A percentile compares a stretch with the other conserved stretches of the same genome.
Evolutionary conservation across 2,329 filamentous ascomycete species (phyloP).

Genomic region (Teratosphaeria viscida): DNA sequence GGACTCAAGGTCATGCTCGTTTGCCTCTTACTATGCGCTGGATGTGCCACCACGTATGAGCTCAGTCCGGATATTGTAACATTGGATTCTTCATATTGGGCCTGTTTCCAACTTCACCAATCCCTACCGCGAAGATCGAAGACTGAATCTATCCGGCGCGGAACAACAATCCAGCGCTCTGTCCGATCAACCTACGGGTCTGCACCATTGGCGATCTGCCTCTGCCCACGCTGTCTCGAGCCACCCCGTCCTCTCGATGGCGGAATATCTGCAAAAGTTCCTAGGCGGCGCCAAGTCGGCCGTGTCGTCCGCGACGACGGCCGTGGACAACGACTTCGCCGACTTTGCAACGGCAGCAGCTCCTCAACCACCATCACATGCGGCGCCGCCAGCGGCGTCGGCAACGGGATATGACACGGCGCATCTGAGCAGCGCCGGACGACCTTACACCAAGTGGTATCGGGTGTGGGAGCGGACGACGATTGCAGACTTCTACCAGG

Average conservation of each 20-base stretch:
- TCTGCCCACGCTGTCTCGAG: neutral
- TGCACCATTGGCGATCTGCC: neutral
- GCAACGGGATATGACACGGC: slow-evolving; percentile 18
- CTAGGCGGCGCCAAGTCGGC: slow-evolving; percentile 57
- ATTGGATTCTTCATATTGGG: too few relatives aligned
- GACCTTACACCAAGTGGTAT: slow-evolving; percentile 89
- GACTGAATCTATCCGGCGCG: too few relatives aligned
- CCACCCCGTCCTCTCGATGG: slow-evolving; percentile 27
- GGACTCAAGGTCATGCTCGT: too few relatives aligned
- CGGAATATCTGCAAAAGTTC: slow-evolving; percentile 52
- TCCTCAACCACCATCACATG: slow-evolving; percentile 44
- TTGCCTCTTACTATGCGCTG: too few relatives aligned
- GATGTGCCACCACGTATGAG: too few relatives aligned
- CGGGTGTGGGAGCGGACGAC: slow-evolving; percentile 86
- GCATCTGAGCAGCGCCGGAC: slow-evolving; percentile 35
- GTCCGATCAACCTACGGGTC: neutral
- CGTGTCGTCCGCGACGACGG: slow-evolving; percentile 27
- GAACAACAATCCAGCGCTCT: neutral
- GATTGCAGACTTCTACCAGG: slow-evolving; percentile 73
- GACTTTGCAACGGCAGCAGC: slow-evolving; percentile 78
- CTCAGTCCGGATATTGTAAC: too few relatives aligned
- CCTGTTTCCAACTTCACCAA: too few relatives aligned
- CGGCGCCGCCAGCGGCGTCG: slow-evolving; percentile 36
- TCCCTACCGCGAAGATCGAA: too few relatives aligned
- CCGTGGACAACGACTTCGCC: slow-evolving; percentile 61